phyloP scores from a whole-genome alignment of 306 rosid species.

The Vigna reflexopilosa region DNA sequence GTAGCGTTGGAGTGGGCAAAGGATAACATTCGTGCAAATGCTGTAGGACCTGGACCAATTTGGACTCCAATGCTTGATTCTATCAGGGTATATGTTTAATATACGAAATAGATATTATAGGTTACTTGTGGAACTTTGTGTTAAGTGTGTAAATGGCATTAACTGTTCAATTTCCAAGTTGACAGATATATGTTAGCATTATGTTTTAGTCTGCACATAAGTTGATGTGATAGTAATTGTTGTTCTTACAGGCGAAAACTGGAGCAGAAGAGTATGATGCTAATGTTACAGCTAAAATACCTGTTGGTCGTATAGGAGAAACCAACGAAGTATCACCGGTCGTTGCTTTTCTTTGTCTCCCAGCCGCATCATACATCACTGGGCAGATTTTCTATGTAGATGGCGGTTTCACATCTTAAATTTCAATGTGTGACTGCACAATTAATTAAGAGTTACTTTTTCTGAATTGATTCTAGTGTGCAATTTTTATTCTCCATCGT shows the following conservation, averaged over 20 bases:
- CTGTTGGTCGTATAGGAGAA: not conserved
- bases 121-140: too few species aligned
- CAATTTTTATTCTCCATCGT: too few species aligned
- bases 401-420: not conserved
- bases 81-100: not conserved
- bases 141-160: too few species aligned
- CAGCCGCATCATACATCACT: not conserved
- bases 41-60: not conserved
- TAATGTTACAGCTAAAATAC: not conserved
- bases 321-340: not conserved
- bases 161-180: too few species aligned
- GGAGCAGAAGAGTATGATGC: not conserved
- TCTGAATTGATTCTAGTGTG: too few species aligned
- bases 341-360: constrained; percentile 7
- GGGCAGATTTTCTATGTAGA: not conserved
- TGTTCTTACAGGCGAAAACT: not conserved
- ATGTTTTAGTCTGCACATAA: not conserved
- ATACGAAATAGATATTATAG: too few species aligned
- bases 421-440: not conserved
- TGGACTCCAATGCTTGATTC: not conserved
- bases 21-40: not conserved
- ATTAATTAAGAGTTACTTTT: too few species aligned
- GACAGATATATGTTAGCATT: too few species aligned
- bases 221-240: not conserved
- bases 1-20: not conserved